Conservation (phyloP, 495 filamentous ascomycete genomes). For the Talaromyces liani region DNA sequence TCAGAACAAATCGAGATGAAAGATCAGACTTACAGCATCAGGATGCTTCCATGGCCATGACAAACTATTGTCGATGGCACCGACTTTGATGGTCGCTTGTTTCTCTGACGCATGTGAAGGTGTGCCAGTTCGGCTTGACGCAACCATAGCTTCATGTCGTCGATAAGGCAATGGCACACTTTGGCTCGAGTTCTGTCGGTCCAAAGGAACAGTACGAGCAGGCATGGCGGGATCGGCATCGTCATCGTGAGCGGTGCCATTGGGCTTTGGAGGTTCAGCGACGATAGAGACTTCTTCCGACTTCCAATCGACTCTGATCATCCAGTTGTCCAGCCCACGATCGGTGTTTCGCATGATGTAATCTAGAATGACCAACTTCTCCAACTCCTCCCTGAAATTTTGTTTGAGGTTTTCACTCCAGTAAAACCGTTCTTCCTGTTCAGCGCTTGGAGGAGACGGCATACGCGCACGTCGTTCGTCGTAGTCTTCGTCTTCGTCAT, state of each 20-base stretch:
- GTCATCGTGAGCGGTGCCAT: conserved; percentile 39
- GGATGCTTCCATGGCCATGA: conserved; percentile 99
- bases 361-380: conserved; percentile 95
- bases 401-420: conserved; percentile 90
- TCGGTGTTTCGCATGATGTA: conserved; percentile 99
- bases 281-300: conserved; percentile 76
- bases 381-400: conserved; percentile 87
- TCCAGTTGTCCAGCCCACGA: conserved; percentile 96
- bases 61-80: conserved; percentile 94
- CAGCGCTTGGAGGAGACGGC: conserved; percentile 39
- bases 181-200: conserved; percentile 26
- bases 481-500: conserved; percentile 65
- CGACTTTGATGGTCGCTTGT: conserved; percentile 63
- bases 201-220: conserved; percentile 46
- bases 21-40: conserved; percentile 59
- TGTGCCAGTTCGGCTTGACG: conserved; percentile 55
- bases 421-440: conserved; percentile 51
- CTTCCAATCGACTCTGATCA: conserved; percentile 91
- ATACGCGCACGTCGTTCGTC: conserved; percentile 38
- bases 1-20: background rate
- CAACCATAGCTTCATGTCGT: conserved; percentile 77
- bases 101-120: conserved; percentile 36
- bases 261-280: conserved; percentile 69
- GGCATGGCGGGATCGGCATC: conserved; percentile 41
- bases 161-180: conserved; percentile 60